Conservation (phyloP, 2,329 filamentous ascomycete species). For the Plenodomus tracheiphilus region DNA sequence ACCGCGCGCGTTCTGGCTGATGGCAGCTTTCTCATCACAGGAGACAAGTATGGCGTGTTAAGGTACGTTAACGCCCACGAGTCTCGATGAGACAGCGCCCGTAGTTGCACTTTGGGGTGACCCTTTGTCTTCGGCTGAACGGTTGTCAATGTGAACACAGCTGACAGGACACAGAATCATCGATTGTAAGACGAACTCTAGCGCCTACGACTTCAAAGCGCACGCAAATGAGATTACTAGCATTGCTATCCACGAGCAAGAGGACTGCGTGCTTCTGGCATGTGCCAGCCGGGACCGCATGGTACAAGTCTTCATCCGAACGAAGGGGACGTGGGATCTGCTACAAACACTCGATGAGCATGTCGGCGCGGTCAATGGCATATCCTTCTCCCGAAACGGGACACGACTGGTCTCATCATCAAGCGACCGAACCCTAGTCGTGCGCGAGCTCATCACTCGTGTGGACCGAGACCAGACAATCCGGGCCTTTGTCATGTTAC, state of each 20-base stretch:
- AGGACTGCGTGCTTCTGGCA: constrained; percentile 69
- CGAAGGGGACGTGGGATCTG: constrained; percentile 66
- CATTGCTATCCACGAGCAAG: constrained; percentile 72
- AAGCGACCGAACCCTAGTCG: constrained; percentile 77
- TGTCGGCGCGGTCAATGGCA: constrained; percentile 77
- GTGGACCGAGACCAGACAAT: constrained; percentile 62
- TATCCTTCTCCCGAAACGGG: constrained; percentile 75
- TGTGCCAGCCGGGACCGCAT: constrained; percentile 81
- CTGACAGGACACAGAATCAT: constrained; percentile 52
- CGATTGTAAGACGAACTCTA: constrained; percentile 63
- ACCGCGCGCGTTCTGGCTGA: constrained; percentile 62
- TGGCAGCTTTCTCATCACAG: constrained; percentile 72
- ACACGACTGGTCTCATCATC: constrained; percentile 80
- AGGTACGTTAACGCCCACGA: constrained; percentile 36
- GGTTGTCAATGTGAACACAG: not conserved
- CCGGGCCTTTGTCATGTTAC: constrained; percentile 75
- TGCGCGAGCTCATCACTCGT: constrained; percentile 76
- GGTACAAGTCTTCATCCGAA: constrained; percentile 80
- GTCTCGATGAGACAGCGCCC: too few relatives aligned
- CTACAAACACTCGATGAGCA: constrained; percentile 94
- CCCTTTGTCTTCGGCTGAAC: too few relatives aligned
- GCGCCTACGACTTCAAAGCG: constrained; percentile 75
- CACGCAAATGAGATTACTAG: constrained; percentile 85
- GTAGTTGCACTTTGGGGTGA: too few relatives aligned
- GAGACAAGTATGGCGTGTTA: constrained; percentile 84